Percentiles rank a stretch among this genome's conserved stretches.
Conservation (phyloP, 768 basidiomycete genomes). For the Rhizopogon vinicolor region DNA sequence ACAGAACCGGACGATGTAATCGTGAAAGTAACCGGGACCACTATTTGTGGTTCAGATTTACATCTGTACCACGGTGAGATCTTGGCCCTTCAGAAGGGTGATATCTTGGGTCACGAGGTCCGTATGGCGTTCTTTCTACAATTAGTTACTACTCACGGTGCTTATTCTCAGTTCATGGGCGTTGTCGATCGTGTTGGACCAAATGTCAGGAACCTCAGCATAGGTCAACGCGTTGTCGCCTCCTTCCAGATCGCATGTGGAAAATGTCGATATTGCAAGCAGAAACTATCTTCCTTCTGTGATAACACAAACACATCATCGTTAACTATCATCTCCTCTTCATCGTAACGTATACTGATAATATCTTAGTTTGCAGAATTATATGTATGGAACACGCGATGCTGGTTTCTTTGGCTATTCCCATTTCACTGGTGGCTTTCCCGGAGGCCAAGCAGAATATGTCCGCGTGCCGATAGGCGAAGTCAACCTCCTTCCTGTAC, state of each 20-base stretch:
- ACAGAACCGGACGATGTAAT: constrained; percentile 75
- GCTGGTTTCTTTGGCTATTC: constrained; percentile 71
- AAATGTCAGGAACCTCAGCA: constrained; percentile 51
- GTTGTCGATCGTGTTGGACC: constrained; percentile 62
- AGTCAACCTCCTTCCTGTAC: constrained; percentile 67
- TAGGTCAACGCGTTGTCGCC: constrained; percentile 72
- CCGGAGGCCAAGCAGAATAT: constrained; percentile 75
- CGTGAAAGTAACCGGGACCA: constrained; percentile 70
- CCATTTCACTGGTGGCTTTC: constrained; percentile 70
- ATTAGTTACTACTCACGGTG: not conserved
- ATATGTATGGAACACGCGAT: constrained; percentile 62
- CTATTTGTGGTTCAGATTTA: constrained; percentile 66
- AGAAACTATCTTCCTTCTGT: constrained; percentile 71
- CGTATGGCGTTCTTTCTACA: constrained; percentile 1
- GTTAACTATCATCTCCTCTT: constrained; percentile 29
- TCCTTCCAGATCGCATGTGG: constrained; percentile 80
- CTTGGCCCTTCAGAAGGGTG: constrained; percentile 61
- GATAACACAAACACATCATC: constrained; percentile 66
- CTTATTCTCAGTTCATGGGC: constrained; percentile 51
- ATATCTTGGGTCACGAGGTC: constrained; percentile 72
- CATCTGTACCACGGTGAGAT: constrained; percentile 70
- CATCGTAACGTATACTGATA: not conserved
- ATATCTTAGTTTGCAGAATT: constrained; percentile 39
- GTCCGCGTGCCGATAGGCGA: constrained; percentile 68
- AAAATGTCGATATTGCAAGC: constrained; percentile 64